Evolutionary conservation across 371 early-diverging fungal species (phyloP), one percentile per base, ranked within the genome.

Genomic region (Lichtheimia ornata): DNA sequence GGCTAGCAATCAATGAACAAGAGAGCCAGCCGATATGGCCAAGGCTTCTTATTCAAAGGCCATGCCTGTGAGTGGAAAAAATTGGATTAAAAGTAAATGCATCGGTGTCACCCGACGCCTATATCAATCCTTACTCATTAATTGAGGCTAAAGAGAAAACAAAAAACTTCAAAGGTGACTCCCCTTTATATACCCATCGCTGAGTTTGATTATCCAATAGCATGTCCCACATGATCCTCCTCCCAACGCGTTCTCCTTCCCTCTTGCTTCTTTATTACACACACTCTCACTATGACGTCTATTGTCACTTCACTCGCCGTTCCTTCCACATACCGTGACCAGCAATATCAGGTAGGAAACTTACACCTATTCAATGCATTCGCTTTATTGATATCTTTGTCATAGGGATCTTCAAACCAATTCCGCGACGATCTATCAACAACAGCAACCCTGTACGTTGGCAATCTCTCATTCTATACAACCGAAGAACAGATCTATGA

Each of bases 401-500:
- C 7, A 20, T 53, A 92, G 85, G 95, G 95, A 14, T 84, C 89
- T 11, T 77, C 81, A 0, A 81, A 83, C 55, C 89, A 94, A 66
- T 84, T 89, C 63, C 73, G 79, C 9, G 74, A 79, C 44, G 91
- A 90, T 56, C 82, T 94, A 27, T 79, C 84, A 12, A 77, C 77
- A 17, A 87, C 89, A 9, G 80, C 88, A 0, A 99, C 99, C 12
- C 84, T 99, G 25, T 99, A 99, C 68, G 91, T 98, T 28, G 99
- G 99, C 60, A 99, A 99, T 79, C 81, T 99, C 35, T 94, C 96
- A 9, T 98, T 97, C 71, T 97, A 88, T 78, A 99, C 98, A 5
- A 95, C 97, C 4, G 99, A 99, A 79, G 99, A 98, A 83, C 99
- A 99, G 77, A 88, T 99, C 25, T 91, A 95, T 73, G 96, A 95